phyloP scores from a whole-genome alignment of 164 flowering plant genomes.

The Aristolochia fimbriata region DNA sequence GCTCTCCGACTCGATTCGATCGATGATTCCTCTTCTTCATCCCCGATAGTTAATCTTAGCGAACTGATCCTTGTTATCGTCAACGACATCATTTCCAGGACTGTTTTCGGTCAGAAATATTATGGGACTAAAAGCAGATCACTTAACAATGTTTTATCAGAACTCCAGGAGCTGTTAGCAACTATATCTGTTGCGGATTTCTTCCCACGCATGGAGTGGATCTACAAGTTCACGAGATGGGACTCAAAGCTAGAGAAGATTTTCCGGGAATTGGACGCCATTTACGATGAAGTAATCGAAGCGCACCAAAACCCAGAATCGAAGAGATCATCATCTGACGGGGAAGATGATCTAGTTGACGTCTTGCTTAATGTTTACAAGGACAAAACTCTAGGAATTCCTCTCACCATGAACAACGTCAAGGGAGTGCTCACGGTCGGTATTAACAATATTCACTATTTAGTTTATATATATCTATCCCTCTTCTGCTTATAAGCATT shows the following conservation, averaged over 20 bases:
- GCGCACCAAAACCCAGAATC: constrained; percentile 11
- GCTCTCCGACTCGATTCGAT: constrained; percentile 6
- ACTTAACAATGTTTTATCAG: background rate
- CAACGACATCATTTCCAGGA: constrained; percentile 8
- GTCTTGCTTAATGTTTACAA: constrained; percentile 7
- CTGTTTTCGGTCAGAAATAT: too few species aligned
- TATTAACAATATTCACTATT: too few species aligned
- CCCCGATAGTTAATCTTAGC: too few species aligned
- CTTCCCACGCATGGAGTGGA: constrained; percentile 11
- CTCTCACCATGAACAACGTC: constrained; percentile 14
- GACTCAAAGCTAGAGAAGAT: constrained; percentile 3
- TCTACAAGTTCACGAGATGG: constrained; percentile 9
- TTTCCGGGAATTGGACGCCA: constrained; percentile 5
- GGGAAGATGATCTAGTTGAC: constrained; percentile 9
- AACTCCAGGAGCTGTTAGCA: constrained; percentile 5
- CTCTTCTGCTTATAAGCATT: background rate
- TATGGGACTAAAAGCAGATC: background rate
- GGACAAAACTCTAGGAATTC: background rate
- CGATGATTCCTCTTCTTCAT: background rate
- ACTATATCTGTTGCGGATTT: too few species aligned
- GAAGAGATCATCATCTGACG: background rate
- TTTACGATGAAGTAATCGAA: too few species aligned
- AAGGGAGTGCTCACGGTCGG: constrained; percentile 16
- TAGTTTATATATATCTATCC: too few species aligned
- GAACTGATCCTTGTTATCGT: constrained; percentile 11